Evolutionary conservation across 352 stramenopile species (phyloP).

Genomic region (Globisporangium yorkense): DNA sequence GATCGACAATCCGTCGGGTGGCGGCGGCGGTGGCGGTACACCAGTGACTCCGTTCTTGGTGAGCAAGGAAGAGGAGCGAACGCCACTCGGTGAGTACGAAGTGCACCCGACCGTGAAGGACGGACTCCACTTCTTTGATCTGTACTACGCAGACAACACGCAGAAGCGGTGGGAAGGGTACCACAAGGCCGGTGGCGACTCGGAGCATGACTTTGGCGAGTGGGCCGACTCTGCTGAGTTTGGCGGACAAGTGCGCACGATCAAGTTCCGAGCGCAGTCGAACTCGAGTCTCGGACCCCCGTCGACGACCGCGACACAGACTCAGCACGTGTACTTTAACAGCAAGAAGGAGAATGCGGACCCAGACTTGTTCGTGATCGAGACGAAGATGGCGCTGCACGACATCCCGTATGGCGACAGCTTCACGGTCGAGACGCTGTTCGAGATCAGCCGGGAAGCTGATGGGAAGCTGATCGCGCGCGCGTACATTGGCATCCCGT

Average conservation of each 20-base stretch:
- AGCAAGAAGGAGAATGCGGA: slow-evolving; percentile 30
- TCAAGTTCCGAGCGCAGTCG: slow-evolving; percentile 74
- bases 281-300: slow-evolving; percentile 63
- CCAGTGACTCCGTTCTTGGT: slow-evolving; percentile 56
- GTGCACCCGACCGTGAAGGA: slow-evolving; percentile 45
- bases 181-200: slow-evolving; percentile 55
- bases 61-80: slow-evolving; percentile 59
- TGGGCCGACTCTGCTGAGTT: slow-evolving; percentile 58
- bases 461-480: slow-evolving; percentile 30
- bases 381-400: slow-evolving; percentile 59
- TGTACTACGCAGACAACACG: slow-evolving; percentile 60
- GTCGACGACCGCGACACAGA: slow-evolving; percentile 44
- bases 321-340: slow-evolving; percentile 47
- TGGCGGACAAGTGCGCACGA: slow-evolving; percentile 53
- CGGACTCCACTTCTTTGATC: slow-evolving; percentile 59
- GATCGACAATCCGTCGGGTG: slow-evolving; percentile 17
- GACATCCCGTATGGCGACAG: slow-evolving; percentile 81
- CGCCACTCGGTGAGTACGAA: slow-evolving; percentile 64
- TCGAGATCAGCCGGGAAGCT: slow-evolving; percentile 36
- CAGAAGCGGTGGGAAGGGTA: slow-evolving; percentile 47
- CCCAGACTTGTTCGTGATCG: slow-evolving; percentile 40
- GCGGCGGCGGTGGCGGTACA: slow-evolving; percentile 11
- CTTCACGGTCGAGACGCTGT: slow-evolving; percentile 70
- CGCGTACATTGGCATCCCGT: slow-evolving; percentile 68
- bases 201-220: slow-evolving; percentile 44